Base-by-base conservation (phyloP, 495 filamentous ascomycete genomes). In the Annulohypoxylon maeteangense region DNA sequence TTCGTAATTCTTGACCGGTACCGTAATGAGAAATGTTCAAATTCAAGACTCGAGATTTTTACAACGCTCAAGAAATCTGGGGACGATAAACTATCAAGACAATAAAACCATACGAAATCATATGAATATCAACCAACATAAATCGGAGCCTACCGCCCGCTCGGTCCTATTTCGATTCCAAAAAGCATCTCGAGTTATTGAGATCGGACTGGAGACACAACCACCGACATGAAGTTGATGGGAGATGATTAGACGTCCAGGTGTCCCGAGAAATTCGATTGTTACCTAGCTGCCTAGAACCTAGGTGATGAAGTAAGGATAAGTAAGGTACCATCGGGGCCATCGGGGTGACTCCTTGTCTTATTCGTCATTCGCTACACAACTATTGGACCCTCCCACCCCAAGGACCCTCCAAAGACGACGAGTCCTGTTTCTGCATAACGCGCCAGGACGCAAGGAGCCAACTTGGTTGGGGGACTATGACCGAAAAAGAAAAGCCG, bases 391-490 rank as follows among this genome's bases (percentile, higher is more conserved):
- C 56, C 68, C 36, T 56, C 56, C 59, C 42, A 48, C 42, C 36
- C 20, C 3, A 47, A 23, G 22, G n/a, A 32, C 50, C 50, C 23
- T 27, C 56, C 7, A 59, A 22, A 42, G 22, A 34, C 14, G 47
- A 31, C 57, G 32, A 50, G 40, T 59, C 70, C 60, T 62, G 59
- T 60, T 45, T 65, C 61, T 65, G 61, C 65, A 68, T 65, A 51
- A 42, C 61, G 50, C 61, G 57, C 62, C 62, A 66, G 40, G 70
- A 73, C 55, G 70, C 65, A 73, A 73, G 70, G 70, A 65, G 70
- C 42, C 31, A 47, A 20, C 38, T 31, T 56, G 32, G 20, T 56
- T 40, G 48, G 65, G 20, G 47, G 47, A 40, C 65, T 10, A 31
- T 47, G 53, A 65, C 70, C 57, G 55, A 38, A 68, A 73, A 25